Base-by-base conservation (phyloP, 352 stramenopile species). In the Phytophthora idaei region DNA sequence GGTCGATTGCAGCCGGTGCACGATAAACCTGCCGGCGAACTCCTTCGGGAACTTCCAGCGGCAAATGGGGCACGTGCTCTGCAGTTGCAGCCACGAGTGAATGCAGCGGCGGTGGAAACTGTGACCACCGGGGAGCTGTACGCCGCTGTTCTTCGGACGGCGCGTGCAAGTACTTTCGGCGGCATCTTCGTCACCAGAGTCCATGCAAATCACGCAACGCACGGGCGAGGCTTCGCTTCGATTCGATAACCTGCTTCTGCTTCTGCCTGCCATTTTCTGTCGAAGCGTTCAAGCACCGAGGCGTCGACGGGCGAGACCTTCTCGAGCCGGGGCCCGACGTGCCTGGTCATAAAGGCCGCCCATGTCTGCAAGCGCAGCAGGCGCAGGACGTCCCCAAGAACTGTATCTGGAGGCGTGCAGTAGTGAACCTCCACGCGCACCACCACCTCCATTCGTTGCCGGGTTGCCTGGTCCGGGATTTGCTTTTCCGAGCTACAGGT, bases 11-110 rank as follows among this genome's bases (percentile, higher is more conserved):
- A 90, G 62, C 10, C 63, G 71, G 31, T 74, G 82, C 25, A 89
- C 71, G 17, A 73, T 69, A 52, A 78, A 90, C n/a, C 57, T 78
- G n/a, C 80, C 79, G 4, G 70, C 54, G 46, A 90, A 87, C 28
- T 78, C 74, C 57, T 86, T 85, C 25, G 62, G 67, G 52, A 97
- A 86, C 73, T 97, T 89, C 64, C 87, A 88, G 60, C 97, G 95
- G 64, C 93, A 99, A 49, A 97, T 85, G 15, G 93, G 94, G 71
- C 95, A 98, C 54, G 90, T 93, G 53, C 78, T 83, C 61, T 97
- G 90, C 57, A 90, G 81, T 27, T 90, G 52, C 15, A 97, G 84
- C 94, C 95, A 98, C 32, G 81, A 86, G 28, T 80, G 58, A 37
- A 98, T 83, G 71, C 95, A 98, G 41, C 85, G 80, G 41, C 74